These are phyloP conservation scores for Mallotus repandus DNA, from an alignment of 441 rosid genomes.

Conservation along the genomic window DNA sequence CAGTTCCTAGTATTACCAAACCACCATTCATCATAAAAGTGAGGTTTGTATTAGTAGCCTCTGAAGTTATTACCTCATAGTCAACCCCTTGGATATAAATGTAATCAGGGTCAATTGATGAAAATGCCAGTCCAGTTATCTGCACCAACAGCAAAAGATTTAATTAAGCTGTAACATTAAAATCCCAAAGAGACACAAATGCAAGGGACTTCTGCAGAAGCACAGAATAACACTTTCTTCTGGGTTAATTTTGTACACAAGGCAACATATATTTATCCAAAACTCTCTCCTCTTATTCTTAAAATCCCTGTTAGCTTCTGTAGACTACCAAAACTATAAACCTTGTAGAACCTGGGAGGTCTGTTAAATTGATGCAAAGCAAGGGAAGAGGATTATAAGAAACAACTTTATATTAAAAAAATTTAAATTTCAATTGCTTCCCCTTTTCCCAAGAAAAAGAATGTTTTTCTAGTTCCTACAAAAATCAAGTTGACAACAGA, in stretches of 20 bases:
- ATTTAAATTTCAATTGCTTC: not conserved
- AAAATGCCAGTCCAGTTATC: slow-evolving; percentile 67
- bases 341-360: not conserved
- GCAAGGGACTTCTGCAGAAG: not conserved
- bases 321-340: not conserved
- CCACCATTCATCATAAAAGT: not conserved
- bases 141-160: slow-evolving; percentile 28
- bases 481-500: not conserved
- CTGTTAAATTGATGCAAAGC: not conserved
- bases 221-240: not conserved
- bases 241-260: not conserved
- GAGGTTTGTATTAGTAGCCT: slow-evolving; percentile 6
- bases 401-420: not conserved
- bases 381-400: not conserved
- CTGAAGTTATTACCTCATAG: slow-evolving; percentile 52
- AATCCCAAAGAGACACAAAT: not conserved
- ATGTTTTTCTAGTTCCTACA: not conserved
- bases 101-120: slow-evolving; percentile 51
- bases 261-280: not conserved
- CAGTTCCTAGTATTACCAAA: not conserved
- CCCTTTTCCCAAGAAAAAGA: not conserved
- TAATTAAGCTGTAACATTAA: not conserved
- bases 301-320: not conserved
- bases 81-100: slow-evolving; percentile 66
- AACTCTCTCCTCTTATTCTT: not conserved